These are phyloP conservation scores for Tubosaeta sp. DNA, from an alignment of 768 basidiomycete species.

Conservation along the genomic window DNA sequence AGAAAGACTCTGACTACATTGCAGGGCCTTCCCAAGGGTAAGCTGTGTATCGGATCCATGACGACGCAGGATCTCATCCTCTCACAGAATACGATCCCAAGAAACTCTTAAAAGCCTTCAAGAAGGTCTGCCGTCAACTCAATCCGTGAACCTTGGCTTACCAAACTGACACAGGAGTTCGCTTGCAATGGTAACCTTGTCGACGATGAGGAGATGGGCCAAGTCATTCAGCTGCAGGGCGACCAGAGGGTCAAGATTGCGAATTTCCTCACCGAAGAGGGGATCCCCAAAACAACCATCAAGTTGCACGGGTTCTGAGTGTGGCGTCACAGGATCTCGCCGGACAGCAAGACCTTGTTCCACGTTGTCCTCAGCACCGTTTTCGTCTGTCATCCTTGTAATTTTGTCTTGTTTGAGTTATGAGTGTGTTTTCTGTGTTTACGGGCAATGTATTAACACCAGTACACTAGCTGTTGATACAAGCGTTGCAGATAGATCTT, in stretches of 20 bases:
- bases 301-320: slow-evolving; percentile 85
- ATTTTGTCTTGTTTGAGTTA: slow-evolving; percentile 16
- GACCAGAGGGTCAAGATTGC: slow-evolving; percentile 93
- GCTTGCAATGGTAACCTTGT: slow-evolving; percentile 98
- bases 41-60: slow-evolving; percentile 19
- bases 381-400: slow-evolving; percentile 17
- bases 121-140: slow-evolving; percentile 63
- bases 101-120: slow-evolving; percentile 98
- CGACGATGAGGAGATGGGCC: slow-evolving; percentile 91
- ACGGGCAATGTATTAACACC: slow-evolving; percentile 26
- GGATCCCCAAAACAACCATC: slow-evolving; percentile 71
- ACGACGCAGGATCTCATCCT: slow-evolving; percentile 14
- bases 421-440: slow-evolving; percentile 13
- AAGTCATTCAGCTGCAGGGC: slow-evolving; percentile 98
- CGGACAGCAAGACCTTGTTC: slow-evolving; percentile 1
- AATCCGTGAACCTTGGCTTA: slow-evolving; percentile 7
- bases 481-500: slow-evolving; percentile 22
- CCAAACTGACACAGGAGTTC: slow-evolving; percentile 62
- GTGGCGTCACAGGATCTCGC: slow-evolving; percentile 1
- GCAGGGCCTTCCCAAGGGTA: slow-evolving; percentile 90
- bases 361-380: slow-evolving; percentile 6
- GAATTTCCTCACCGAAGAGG: slow-evolving; percentile 81
- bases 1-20: slow-evolving; percentile 97
- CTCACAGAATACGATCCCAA: slow-evolving; percentile 89
- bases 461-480: slow-evolving; percentile 22